Evolutionary conservation across 176 grass and related monocot genomes (phyloP).

Genomic region (Musa troglodytarum): DNA sequence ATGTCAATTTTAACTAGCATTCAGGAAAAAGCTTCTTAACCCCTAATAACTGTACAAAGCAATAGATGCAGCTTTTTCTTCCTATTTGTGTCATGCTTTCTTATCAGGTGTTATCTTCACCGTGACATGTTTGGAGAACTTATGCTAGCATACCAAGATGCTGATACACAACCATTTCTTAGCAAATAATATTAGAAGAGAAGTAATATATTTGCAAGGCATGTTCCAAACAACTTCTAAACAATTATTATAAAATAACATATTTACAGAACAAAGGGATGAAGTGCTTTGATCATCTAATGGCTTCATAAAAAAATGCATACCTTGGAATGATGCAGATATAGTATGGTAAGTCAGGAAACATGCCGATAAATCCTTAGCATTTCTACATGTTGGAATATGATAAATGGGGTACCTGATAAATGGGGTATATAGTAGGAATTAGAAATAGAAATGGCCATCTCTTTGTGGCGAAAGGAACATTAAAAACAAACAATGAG

Average conservation of each 20-base stretch:
- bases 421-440: background rate
- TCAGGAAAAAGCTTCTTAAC: no score
- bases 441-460: background rate
- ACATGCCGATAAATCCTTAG: constrained; percentile 45
- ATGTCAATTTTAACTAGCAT: no score
- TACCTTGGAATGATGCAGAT: constrained; percentile 49
- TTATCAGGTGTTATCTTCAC: no score
- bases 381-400: constrained; percentile 30
- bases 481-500: background rate
- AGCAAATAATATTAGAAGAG: no score
- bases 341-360: constrained; percentile 66
- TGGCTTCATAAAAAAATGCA: constrained; percentile 1
- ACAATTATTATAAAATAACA: background rate
- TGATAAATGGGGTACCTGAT: constrained; percentile 63
- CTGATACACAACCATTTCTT: no score
- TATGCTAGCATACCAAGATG: no score
- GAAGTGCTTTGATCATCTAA: background rate
- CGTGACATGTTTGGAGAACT: no score
- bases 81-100: no score
- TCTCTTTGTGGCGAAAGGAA: background rate
- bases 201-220: no score
- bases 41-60: no score
- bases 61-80: no score
- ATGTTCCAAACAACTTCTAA: background rate
- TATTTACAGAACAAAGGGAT: background rate